Conservation (phyloP, 495 filamentous ascomycete species). For the Aspergillus mulundensis region DNA sequence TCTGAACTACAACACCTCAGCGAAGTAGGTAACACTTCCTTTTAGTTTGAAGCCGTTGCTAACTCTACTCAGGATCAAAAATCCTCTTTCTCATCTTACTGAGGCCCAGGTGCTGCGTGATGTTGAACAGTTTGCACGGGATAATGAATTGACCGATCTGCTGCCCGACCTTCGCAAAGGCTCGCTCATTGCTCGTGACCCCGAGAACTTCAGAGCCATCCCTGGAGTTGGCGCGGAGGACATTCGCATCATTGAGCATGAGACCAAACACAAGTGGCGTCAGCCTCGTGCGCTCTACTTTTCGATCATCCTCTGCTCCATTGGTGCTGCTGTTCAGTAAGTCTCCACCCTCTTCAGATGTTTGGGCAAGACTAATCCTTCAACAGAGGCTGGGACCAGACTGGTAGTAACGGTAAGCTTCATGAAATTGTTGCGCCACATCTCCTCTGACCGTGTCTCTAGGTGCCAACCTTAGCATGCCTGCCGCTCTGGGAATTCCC, state of each 20-base stretch:
- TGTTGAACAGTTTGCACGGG: constrained; percentile 52
- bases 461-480: constrained; percentile 62
- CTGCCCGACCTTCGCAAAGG: constrained; percentile 50
- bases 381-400: constrained; percentile 61
- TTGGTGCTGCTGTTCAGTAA: constrained; percentile 65
- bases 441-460: neutral
- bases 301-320: constrained; percentile 65
- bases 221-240: constrained; percentile 55
- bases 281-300: constrained; percentile 63
- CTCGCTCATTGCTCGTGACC: constrained; percentile 63
- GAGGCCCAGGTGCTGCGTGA: constrained; percentile 48
- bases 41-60: neutral
- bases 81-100: constrained; percentile 56
- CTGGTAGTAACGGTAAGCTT: constrained; percentile 56
- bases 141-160: constrained; percentile 44
- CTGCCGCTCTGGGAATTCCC: constrained; percentile 54
- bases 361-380: neutral
- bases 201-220: constrained; percentile 50
- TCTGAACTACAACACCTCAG: constrained; percentile 48
- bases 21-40: constrained; percentile 34
- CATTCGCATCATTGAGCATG: constrained; percentile 47
- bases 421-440: neutral
- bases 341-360: constrained; percentile 9
- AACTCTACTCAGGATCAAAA: constrained; percentile 50
- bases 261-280: constrained; percentile 60